Percentiles rank a stretch among this genome's conserved stretches.
These are phyloP conservation scores for Torulaspora maleeae DNA, from an alignment of 805 yeast genomes.

Conservation along the genomic window DNA sequence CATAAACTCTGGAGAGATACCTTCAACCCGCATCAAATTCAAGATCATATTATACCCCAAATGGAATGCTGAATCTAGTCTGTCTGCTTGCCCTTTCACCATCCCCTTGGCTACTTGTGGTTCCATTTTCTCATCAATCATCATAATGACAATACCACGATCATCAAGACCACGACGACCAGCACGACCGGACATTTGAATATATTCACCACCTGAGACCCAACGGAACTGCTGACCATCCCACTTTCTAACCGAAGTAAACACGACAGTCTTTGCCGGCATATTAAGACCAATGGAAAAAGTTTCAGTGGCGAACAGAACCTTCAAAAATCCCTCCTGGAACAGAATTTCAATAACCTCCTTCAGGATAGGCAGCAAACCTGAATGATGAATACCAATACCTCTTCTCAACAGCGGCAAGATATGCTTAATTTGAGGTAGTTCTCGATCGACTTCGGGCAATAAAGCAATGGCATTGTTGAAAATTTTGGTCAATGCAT, in stretches of 20 bases:
- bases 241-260: slow-evolving; percentile 96
- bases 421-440: slow-evolving; percentile 92
- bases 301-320: slow-evolving; percentile 95
- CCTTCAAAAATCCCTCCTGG: slow-evolving; percentile 94
- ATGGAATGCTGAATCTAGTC: slow-evolving; percentile 96
- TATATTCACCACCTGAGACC: slow-evolving; percentile 99
- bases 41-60: slow-evolving; percentile 95
- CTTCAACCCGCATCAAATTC: slow-evolving; percentile 94
- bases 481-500: slow-evolving; percentile 83
- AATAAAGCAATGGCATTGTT: slow-evolving; percentile 82
- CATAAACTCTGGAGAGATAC: slow-evolving; percentile 97
- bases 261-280: slow-evolving; percentile 99
- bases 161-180: slow-evolving; percentile 99
- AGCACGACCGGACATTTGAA: slow-evolving; percentile 99
- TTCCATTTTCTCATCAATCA: slow-evolving; percentile 99
- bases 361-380: slow-evolving; percentile 84
- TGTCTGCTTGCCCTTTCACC: slow-evolving; percentile 98
- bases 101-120: slow-evolving; percentile 98
- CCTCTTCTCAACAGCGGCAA: slow-evolving; percentile 88
- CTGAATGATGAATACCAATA: slow-evolving; percentile 98
- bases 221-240: slow-evolving; percentile 97
- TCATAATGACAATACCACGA: slow-evolving; percentile 97
- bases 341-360: slow-evolving; percentile 94
- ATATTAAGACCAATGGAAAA: slow-evolving; percentile 96
- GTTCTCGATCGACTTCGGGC: slow-evolving; percentile 84